phyloP scores from a whole-genome alignment of 805 yeast species.

The Ogataea ganodermae region DNA sequence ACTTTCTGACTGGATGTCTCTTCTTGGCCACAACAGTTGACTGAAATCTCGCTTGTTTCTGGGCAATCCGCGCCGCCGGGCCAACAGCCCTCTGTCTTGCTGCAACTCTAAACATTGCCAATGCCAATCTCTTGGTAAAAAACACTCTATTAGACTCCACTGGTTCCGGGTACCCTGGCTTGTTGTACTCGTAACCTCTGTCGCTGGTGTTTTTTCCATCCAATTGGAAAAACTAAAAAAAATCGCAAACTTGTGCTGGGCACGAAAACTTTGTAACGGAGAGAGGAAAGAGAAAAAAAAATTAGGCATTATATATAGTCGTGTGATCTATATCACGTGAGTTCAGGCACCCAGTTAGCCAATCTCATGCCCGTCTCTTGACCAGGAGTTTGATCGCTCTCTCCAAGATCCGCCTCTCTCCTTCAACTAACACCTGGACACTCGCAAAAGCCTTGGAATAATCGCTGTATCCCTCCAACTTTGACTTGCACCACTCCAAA shows the following conservation, averaged over 20 bases:
- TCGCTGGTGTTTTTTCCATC: slow-evolving; percentile 11
- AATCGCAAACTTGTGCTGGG: background rate
- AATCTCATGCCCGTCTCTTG: background rate
- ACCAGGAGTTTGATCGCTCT: background rate
- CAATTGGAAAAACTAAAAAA: slow-evolving; percentile 18
- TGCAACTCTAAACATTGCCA: slow-evolving; percentile 18
- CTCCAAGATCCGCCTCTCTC: background rate
- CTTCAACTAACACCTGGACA: background rate
- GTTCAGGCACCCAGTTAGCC: no score
- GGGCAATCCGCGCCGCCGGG: slow-evolving; percentile 12
- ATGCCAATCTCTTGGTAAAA: background rate
- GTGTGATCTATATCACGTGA: slow-evolving; percentile 2
- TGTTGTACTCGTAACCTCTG: background rate
- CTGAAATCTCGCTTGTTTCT: slow-evolving; percentile 25
- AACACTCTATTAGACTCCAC: no score
- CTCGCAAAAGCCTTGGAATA: background rate
- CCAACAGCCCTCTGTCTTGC: slow-evolving; percentile 13
- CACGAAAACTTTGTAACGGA: slow-evolving; percentile 5
- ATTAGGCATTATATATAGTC: background rate
- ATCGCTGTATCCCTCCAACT: slow-evolving; percentile 1
- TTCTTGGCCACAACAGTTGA: slow-evolving; percentile 25
- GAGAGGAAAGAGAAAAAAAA: no score
- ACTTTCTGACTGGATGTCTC: slow-evolving; percentile 29
- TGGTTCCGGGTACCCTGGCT: background rate
- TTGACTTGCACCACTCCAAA: slow-evolving; percentile 10